phyloP scores from a whole-genome alignment of 805 yeast species.

The Saccharomycodes ludwigii region DNA sequence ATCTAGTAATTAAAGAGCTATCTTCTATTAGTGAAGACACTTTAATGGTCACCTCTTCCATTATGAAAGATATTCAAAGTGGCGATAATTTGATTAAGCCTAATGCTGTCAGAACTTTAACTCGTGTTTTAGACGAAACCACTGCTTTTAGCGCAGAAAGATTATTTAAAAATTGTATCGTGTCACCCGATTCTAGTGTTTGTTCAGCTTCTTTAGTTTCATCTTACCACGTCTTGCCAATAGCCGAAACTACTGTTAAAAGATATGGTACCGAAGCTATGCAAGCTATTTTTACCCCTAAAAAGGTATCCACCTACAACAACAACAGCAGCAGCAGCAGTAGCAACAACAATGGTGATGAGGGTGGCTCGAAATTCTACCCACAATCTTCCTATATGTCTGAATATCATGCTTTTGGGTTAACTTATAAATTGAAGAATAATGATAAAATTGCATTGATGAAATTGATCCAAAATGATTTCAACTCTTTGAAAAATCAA shows the following conservation, averaged over 20 bases:
- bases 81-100: slow-evolving; percentile 82
- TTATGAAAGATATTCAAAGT: slow-evolving; percentile 94
- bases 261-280: slow-evolving; percentile 91
- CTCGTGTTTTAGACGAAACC: slow-evolving; percentile 78
- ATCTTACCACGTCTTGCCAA: slow-evolving; percentile 80
- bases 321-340: too few relatives aligned
- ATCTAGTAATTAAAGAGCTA: slow-evolving; percentile 86
- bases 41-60: slow-evolving; percentile 93
- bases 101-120: slow-evolving; percentile 84
- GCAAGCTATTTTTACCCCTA: slow-evolving; percentile 59
- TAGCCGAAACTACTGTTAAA: slow-evolving; percentile 83
- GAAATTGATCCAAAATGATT: slow-evolving; percentile 65
- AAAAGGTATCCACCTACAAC: slow-evolving; percentile 26
- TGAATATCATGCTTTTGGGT: slow-evolving; percentile 92
- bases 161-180: slow-evolving; percentile 82
- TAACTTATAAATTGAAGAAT: slow-evolving; percentile 74
- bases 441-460: slow-evolving; percentile 90
- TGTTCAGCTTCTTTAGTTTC: slow-evolving; percentile 91
- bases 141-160: slow-evolving; percentile 92
- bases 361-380: slow-evolving; percentile 27
- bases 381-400: slow-evolving; percentile 61
- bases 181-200: slow-evolving; percentile 76
- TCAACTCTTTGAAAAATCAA: slow-evolving; percentile 58
- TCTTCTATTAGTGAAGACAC: slow-evolving; percentile 78
- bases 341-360: too few relatives aligned